Percentiles rank a stretch among this genome's conserved stretches.
Conservation (phyloP, 495 filamentous ascomycete genomes). For the Podospora appendiculata region DNA sequence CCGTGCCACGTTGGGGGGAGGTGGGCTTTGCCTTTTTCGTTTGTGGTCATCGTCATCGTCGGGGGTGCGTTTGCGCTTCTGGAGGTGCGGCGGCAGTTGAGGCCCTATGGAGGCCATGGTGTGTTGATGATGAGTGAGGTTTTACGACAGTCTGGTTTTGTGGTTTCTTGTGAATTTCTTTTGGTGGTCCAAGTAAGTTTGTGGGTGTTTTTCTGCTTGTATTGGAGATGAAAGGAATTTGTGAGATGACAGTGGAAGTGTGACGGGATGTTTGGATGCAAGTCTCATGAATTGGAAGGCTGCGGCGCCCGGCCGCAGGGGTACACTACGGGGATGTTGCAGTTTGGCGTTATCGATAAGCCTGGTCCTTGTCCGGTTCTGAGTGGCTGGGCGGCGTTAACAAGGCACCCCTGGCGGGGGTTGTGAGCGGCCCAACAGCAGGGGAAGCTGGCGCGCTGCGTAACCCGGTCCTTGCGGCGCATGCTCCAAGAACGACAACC, state of each 20-base stretch:
- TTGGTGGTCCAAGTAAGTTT: not conserved
- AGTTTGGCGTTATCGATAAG: not conserved
- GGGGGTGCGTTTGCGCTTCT: slow-evolving; percentile 45
- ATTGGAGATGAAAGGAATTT: not conserved
- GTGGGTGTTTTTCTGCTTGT: not conserved
- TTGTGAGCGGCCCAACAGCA: no score
- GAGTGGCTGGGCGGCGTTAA: not conserved
- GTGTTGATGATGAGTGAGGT: no score
- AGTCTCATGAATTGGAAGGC: no score
- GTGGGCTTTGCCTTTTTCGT: slow-evolving; percentile 12
- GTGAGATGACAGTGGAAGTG: no score
- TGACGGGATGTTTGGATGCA: not conserved
- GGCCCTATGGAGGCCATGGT: slow-evolving; percentile 45
- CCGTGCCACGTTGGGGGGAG: slow-evolving; percentile 30
- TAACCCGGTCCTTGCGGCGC: no score
- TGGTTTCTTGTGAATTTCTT: not conserved
- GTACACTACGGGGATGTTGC: not conserved
- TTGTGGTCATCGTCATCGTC: slow-evolving; percentile 25
- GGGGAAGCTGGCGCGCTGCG: no score
- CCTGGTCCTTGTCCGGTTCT: not conserved
- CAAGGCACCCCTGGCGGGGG: no score
- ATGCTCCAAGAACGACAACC: no score
- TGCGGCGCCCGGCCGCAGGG: no score
- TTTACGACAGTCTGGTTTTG: not conserved
- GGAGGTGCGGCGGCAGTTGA: slow-evolving; percentile 41